A percentile compares a stretch with the other conserved stretches of the same genome.
These are phyloP conservation scores for Xylaria sp. DNA, from an alignment of 2,329 filamentous ascomycete species.

Conservation along the genomic window DNA sequence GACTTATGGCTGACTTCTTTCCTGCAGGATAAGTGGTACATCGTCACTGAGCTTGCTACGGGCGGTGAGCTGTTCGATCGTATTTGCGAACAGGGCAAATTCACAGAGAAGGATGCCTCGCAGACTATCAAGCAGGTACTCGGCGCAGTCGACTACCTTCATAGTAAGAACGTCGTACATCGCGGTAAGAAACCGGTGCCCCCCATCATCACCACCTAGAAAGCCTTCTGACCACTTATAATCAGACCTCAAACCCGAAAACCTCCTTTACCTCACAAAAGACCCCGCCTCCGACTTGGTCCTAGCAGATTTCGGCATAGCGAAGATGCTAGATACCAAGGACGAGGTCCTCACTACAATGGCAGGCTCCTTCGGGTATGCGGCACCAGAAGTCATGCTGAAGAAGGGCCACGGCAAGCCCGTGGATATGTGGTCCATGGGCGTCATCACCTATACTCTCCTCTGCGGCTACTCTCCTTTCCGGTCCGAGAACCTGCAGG, in stretches of 20 bases:
- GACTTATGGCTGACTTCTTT: conserved; percentile 16
- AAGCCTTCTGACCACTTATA: conserved; percentile 10
- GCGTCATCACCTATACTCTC: conserved; percentile 97
- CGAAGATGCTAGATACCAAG: conserved; percentile 92
- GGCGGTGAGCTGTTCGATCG: conserved; percentile 97
- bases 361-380: conserved; percentile 98
- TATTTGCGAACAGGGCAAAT: conserved; percentile 96
- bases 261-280: conserved; percentile 87
- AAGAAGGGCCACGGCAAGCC: conserved; percentile 97
- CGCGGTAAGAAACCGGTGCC: conserved; percentile 62
- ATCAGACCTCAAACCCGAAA: conserved; percentile 94
- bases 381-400: conserved; percentile 96
- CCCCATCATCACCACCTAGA: conserved; percentile 7
- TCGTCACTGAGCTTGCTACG: conserved; percentile 93
- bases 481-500: conserved; percentile 88
- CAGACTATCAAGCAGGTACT: conserved; percentile 95
- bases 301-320: conserved; percentile 96
- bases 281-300: conserved; percentile 81
- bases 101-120: conserved; percentile 97
- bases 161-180: conserved; percentile 93
- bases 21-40: conserved; percentile 95
- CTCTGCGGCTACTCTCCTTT: conserved; percentile 98
- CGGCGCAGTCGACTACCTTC: conserved; percentile 90
- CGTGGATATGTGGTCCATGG: conserved; percentile 99
- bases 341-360: conserved; percentile 95